Base-by-base conservation (phyloP, 495 filamentous ascomycete species). In the Penicillium simplicissimum region DNA sequence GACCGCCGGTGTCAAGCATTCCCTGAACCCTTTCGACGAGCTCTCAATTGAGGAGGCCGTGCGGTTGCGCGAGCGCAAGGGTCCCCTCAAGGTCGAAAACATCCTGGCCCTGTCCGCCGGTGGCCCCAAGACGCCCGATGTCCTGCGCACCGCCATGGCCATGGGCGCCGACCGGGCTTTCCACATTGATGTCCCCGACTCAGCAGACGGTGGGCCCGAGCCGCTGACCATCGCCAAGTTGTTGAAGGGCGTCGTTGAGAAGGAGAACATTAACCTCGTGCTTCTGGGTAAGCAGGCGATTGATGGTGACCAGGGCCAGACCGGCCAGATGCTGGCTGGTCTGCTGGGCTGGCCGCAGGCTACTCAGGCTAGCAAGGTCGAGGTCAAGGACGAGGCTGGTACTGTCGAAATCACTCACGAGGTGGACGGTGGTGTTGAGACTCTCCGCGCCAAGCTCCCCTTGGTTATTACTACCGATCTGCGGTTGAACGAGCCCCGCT, bases 21-120 rank as follows among this genome's bases (percentile, higher is more conserved):
- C 86, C 75, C 91, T 98, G 84, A 98, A 98, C 85, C 95, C 95
- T 52, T 98, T 98, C 82, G 95, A 98, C 80, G 95, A 98, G 78
- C 91, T 98, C 74, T 93, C 91, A 57, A 85, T 98, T 78, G 95
- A 98, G 79, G 95, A 97, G 79, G 90, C 92, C 64, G 88, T 97
- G 59, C 92, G 91, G 17, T 87, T 98, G 66, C 94, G 95, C 68
- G 94, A 97, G 75, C 87, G 89, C 77, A 84, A 86, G 61, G 72
- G 71, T 37, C 74, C 79, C 9, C 60, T 79, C 9, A 73, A 76
- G 66, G 92, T 98, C 65, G 84, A 88, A 43, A 92, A 96, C 76
- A 98, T 98, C 73, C 86, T 95, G 71, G 92, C 90, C 62, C 84
- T 97, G 74, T 87, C 86, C 65, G 92, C 90, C 61, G 95, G 95